phyloP scores from a whole-genome alignment of 2,329 filamentous ascomycete species.

The Clarireedia monteithiana region DNA sequence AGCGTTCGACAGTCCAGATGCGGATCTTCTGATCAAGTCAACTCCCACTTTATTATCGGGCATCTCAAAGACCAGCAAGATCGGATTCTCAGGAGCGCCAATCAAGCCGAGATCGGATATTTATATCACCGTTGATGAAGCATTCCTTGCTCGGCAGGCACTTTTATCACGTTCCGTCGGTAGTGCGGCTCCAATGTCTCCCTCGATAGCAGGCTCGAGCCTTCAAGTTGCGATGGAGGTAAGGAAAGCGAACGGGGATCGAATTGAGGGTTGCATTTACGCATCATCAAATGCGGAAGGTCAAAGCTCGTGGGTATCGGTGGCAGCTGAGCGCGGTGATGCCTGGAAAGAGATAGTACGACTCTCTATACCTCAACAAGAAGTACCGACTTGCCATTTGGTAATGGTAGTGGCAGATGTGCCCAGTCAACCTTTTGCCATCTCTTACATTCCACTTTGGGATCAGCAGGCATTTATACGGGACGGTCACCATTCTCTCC shows the following conservation, averaged over 20 bases:
- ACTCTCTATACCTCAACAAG: slow-evolving; percentile 67
- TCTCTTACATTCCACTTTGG: slow-evolving; percentile 93
- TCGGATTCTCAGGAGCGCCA: slow-evolving; percentile 89
- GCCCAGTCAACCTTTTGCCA: slow-evolving; percentile 79
- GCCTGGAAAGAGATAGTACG: slow-evolving; percentile 85
- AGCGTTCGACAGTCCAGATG: slow-evolving; percentile 69
- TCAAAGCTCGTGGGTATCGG: slow-evolving; percentile 82
- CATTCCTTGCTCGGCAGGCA: slow-evolving; percentile 70
- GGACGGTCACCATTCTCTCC: slow-evolving; percentile 72
- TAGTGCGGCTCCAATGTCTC: slow-evolving; percentile 64
- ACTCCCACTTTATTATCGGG: slow-evolving; percentile 83
- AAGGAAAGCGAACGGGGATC: slow-evolving; percentile 66
- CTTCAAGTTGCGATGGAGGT: slow-evolving; percentile 88
- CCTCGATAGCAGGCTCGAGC: slow-evolving; percentile 58
- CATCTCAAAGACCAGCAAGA: slow-evolving; percentile 73
- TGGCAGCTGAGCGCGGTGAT: slow-evolving; percentile 69
- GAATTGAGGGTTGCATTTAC: slow-evolving; percentile 82
- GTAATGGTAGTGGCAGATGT: slow-evolving; percentile 85
- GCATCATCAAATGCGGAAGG: slow-evolving; percentile 73
- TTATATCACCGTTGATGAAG: slow-evolving; percentile 78
- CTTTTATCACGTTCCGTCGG: slow-evolving; percentile 59
- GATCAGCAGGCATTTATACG: slow-evolving; percentile 81
- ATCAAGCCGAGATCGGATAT: slow-evolving; percentile 88
- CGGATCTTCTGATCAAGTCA: slow-evolving; percentile 72
- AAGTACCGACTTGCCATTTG: slow-evolving; percentile 77